A percentile compares a stretch with the other conserved stretches of the same genome.
Conservation (phyloP, 257 asterid genomes). For the Scutellaria barbata region DNA sequence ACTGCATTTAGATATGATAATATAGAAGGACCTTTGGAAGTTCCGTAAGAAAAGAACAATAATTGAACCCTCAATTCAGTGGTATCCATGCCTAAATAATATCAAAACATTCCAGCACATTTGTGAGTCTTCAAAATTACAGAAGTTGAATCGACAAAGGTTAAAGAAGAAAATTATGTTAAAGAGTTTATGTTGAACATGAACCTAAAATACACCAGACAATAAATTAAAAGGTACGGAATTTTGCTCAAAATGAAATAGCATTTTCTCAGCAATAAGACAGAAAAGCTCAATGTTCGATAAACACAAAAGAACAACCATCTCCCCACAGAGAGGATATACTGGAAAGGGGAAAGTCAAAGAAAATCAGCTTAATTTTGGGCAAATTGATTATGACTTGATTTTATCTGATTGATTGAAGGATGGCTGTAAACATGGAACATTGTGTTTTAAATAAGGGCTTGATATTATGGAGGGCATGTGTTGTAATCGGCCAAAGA, state of each 20-base stretch:
- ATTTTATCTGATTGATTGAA: too few relatives aligned
- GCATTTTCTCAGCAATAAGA: background rate
- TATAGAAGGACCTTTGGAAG: background rate
- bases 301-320: background rate
- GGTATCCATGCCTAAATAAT: background rate
- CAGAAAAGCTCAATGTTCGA: conserved; percentile 1
- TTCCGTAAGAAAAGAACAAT: background rate
- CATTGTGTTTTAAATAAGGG: too few relatives aligned
- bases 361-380: too few relatives aligned
- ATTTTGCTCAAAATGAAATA: background rate
- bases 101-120: background rate
- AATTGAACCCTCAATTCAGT: background rate
- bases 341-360: too few relatives aligned
- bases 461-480: too few relatives aligned
- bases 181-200: background rate
- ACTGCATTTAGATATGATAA: background rate
- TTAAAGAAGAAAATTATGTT: background rate
- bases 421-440: too few relatives aligned
- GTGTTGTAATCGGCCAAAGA: too few relatives aligned
- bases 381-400: too few relatives aligned
- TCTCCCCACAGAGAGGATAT: background rate
- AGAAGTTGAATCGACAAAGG: background rate
- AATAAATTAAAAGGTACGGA: background rate
- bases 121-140: background rate
- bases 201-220: background rate